Evolutionary conservation across 225 moss, liverwort and hornwort species (phyloP).

Genomic region (Polytrichum commune): DNA sequence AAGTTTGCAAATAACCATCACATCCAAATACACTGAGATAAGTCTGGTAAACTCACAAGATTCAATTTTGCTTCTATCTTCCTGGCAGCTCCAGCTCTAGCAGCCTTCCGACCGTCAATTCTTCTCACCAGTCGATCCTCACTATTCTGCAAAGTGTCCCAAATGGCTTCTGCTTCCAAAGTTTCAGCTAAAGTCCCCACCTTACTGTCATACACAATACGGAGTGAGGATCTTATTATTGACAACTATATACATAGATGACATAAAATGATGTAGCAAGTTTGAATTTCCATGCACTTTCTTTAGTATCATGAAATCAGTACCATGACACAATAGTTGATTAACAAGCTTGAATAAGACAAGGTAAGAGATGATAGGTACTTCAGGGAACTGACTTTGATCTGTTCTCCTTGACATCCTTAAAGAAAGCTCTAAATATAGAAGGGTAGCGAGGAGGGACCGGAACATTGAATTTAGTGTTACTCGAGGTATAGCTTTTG

Average conservation of each 20-base stretch:
- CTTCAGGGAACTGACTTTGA: too few species aligned
- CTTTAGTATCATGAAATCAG: too few species aligned
- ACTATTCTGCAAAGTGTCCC: constrained; percentile 73
- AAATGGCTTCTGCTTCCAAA: constrained; percentile 75
- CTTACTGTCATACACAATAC: constrained; percentile 34
- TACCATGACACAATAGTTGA: too few species aligned
- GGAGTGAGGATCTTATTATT: too few species aligned
- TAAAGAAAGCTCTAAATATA: too few species aligned
- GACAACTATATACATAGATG: background rate
- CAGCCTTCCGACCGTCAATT: constrained; percentile 43
- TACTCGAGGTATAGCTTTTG: too few species aligned
- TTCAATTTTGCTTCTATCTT: constrained; percentile 67
- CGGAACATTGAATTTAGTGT: too few species aligned
- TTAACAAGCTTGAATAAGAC: too few species aligned
- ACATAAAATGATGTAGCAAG: background rate
- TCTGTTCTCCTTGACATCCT: too few species aligned
- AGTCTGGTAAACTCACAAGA: constrained; percentile 53
- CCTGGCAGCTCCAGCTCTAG: constrained; percentile 44
- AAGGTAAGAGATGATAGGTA: too few species aligned
- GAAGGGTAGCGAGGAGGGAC: too few species aligned
- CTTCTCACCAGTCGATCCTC: constrained; percentile 57
- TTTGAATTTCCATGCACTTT: too few species aligned
- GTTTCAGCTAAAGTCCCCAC: constrained; percentile 82
- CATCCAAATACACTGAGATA: background rate
- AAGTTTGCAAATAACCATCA: background rate